These are phyloP conservation scores for Aspergillus persii DNA, from an alignment of 2,329 filamentous ascomycete genomes.

Conservation along the genomic window DNA sequence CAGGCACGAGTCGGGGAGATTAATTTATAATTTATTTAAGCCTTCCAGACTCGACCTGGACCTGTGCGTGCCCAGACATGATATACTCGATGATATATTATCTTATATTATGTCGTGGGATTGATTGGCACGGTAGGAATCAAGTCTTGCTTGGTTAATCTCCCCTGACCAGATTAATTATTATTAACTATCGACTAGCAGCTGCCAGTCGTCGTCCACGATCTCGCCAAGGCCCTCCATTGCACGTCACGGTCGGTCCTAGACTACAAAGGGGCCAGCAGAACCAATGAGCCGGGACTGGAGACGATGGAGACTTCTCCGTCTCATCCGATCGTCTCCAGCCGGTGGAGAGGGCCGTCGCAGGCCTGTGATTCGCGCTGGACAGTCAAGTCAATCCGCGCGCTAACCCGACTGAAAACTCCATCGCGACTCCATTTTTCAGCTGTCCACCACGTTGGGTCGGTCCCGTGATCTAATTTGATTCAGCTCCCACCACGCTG, in stretches of 20 bases:
- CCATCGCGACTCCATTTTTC: slow-evolving; percentile 10
- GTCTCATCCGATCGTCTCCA: slow-evolving; percentile 14
- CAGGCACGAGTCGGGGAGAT: not conserved
- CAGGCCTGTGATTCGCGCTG: slow-evolving; percentile 1
- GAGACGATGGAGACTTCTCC: slow-evolving; percentile 5
- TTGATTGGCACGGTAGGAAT: too few relatives aligned
- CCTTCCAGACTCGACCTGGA: not conserved
- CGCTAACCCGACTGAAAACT: slow-evolving; percentile 1
- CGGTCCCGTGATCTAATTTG: not conserved
- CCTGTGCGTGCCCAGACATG: too few relatives aligned
- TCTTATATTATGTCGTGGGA: too few relatives aligned
- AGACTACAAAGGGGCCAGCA: not conserved
- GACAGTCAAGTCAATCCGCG: slow-evolving; percentile 13
- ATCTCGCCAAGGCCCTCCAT: not conserved
- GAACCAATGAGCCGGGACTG: slow-evolving; percentile 15
- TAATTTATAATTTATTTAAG: not conserved
- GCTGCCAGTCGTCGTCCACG: not conserved
- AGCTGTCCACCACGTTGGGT: slow-evolving; percentile 4
- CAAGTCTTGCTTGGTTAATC: too few relatives aligned
- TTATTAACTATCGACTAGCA: not conserved
- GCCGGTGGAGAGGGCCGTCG: slow-evolving; percentile 11
- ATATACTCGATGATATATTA: too few relatives aligned
- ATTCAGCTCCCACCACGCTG: too few relatives aligned
- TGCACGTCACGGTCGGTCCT: not conserved
- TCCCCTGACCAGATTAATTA: too few relatives aligned